Conservation (phyloP, 2,329 filamentous ascomycete genomes). For the Pseudogymnoascus sp. region DNA sequence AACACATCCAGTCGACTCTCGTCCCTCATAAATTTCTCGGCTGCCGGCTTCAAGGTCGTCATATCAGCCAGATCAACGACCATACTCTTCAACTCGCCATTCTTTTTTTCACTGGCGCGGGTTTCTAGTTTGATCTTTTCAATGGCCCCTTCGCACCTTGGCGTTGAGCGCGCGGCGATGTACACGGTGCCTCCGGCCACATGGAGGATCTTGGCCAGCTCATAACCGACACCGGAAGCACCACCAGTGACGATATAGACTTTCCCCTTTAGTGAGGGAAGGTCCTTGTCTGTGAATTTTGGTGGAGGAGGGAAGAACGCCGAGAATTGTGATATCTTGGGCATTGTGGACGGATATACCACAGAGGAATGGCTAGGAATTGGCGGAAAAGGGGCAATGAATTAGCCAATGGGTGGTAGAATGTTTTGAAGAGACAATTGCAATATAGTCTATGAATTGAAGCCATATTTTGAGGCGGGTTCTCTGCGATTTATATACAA, state of each 20-base stretch:
- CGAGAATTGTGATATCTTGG: constrained; percentile 12
- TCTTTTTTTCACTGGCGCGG: not conserved
- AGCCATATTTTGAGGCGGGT: not conserved
- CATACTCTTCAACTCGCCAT: constrained; percentile 17
- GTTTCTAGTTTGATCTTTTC: constrained; percentile 29
- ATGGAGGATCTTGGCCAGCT: constrained; percentile 44
- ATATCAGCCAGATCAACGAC: constrained; percentile 27
- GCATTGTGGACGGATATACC: not conserved
- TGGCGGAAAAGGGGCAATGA: not conserved
- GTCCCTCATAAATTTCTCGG: constrained; percentile 24
- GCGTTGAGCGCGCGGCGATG: constrained; percentile 38
- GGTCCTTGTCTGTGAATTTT: constrained; percentile 35
- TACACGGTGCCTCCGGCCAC: constrained; percentile 42
- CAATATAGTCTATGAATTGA: not conserved
- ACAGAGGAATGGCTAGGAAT: not conserved
- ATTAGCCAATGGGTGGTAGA: not conserved
- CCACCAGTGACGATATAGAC: constrained; percentile 37
- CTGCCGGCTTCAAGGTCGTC: constrained; percentile 23
- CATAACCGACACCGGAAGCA: constrained; percentile 35
- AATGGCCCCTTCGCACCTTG: constrained; percentile 37
- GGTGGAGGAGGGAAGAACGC: constrained; percentile 32
- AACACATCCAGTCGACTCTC: constrained; percentile 34
- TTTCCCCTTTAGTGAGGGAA: constrained; percentile 34
- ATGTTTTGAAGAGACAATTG: not conserved
- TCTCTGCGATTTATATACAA: not conserved